Evolutionary conservation across 352 stramenopile genomes (phyloP), one percentile per base, ranked within the genome.

Genomic region (Phytophthora brassicae): DNA sequence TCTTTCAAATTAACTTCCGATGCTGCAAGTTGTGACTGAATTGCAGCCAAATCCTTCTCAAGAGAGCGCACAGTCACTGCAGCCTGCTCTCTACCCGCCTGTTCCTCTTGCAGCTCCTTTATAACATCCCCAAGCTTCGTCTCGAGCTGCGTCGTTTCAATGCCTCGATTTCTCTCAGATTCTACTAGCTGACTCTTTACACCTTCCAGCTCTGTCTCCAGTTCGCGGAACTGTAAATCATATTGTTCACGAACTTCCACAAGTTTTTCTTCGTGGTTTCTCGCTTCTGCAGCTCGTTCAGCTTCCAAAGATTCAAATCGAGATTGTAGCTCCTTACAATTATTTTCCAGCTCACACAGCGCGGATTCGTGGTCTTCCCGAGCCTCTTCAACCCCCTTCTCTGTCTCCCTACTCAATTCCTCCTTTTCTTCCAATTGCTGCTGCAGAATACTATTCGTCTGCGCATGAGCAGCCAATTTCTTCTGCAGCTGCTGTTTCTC

Each of bases 341-440:
- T 56, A n/a, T 7, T 41, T 26, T 70, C 46, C 20, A 66, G 33
- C 0, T 61, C 50, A 39, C 19, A 28, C 14, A 73, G n/a, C 26
- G 45, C 39, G 13, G 9, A 28, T 14, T 7, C n/a, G 19, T 58
- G 41, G 23, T 17, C 41, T 23, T 57, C 47, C 35, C 53, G 41
- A 7, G 3, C 19, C 13, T 57, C 33, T 23, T 66, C 39, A 23
- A 59, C 13, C 12, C 22, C 35, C 19, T 56, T 56, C 41, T 62
- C 47, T 12, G 28, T 64, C 22, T 60, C 64, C 44, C 42, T 45
- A 54, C 22, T 46, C 48, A 68, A 28, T 11, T 64, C 52, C 6
- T 68, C 63, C 19, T 62, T 75, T 35, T 75, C 66, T 11, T 60
- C 11, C 42, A 74, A 31, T 22, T 74, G 61, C 23, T 71, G 62